These are phyloP conservation scores for Penicillium sp. DNA, from an alignment of 2,329 filamentous ascomycete species.

Conservation along the genomic window DNA sequence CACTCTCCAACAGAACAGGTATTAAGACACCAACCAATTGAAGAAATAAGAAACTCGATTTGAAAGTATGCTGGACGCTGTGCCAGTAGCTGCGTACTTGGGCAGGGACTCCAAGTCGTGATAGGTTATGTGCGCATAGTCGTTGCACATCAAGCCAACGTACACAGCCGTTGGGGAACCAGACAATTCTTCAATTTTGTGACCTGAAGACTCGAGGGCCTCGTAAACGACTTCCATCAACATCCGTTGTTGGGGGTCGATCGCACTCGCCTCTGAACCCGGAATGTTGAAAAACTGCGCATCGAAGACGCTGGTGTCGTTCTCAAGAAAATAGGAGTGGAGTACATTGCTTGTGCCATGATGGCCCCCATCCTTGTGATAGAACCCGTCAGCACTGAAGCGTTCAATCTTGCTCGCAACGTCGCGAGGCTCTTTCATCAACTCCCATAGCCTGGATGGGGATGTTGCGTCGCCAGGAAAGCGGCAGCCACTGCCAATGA, in stretches of 20 bases:
- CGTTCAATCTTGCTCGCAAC: neutral
- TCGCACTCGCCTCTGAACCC: slow-evolving; percentile 2
- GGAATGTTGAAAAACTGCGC: slow-evolving; percentile 20
- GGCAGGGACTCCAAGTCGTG: slow-evolving; percentile 16
- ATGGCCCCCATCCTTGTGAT: slow-evolving; percentile 3
- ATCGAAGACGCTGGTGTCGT: slow-evolving; percentile 27
- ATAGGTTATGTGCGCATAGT: slow-evolving; percentile 19
- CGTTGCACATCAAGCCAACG: slow-evolving; percentile 20
- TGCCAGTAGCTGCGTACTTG: slow-evolving; percentile 23
- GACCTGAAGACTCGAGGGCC: slow-evolving; percentile 22
- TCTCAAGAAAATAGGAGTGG: slow-evolving; percentile 9
- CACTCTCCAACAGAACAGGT: too few relatives aligned
- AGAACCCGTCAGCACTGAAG: slow-evolving; percentile 2
- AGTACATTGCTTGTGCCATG: slow-evolving; percentile 15
- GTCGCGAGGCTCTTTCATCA: slow-evolving; percentile 14
- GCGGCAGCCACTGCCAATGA: slow-evolving; percentile 13
- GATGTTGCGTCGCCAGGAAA: slow-evolving; percentile 6
- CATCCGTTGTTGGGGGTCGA: slow-evolving; percentile 20
- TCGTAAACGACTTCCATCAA: slow-evolving; percentile 32
- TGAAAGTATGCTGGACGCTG: slow-evolving; percentile 33
- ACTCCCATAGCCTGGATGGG: slow-evolving; percentile 8
- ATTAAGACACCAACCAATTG: slow-evolving; percentile 30
- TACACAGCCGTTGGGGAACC: slow-evolving; percentile 27
- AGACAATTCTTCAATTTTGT: slow-evolving; percentile 15
- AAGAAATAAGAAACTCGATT: slow-evolving; percentile 41